A percentile compares a stretch with the other conserved stretches of the same genome.
Conservation (phyloP, 352 stramenopile genomes). For the Phytophthora sp. region DNA sequence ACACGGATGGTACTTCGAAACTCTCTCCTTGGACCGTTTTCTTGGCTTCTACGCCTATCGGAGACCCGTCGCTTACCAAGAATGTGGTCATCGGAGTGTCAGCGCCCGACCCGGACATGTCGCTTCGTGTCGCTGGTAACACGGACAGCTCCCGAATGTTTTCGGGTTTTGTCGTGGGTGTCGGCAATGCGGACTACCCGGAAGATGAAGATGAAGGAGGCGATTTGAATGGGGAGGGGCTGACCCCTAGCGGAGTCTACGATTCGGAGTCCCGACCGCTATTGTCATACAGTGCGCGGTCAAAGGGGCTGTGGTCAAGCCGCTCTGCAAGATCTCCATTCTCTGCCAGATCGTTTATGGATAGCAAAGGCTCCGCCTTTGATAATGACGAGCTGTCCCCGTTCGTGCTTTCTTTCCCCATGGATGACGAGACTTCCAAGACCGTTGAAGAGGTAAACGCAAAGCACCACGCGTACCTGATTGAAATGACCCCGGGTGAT, state of each 20-base stretch:
- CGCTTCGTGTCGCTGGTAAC: conserved; percentile 68
- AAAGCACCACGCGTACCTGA: conserved; percentile 76
- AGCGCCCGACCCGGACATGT: conserved; percentile 60
- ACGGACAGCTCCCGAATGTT: conserved; percentile 60
- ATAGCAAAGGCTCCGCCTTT: conserved; percentile 39
- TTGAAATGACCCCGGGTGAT: conserved; percentile 71
- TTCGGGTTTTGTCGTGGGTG: conserved; percentile 74
- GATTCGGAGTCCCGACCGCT: conserved; percentile 54
- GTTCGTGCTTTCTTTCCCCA: conserved; percentile 80
- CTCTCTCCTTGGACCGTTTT: conserved; percentile 84
- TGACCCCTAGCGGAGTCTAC: conserved; percentile 29
- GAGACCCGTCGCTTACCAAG: conserved; percentile 61
- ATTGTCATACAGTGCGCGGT: conserved; percentile 42
- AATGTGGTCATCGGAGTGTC: conserved; percentile 82
- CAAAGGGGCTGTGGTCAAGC: conserved; percentile 53
- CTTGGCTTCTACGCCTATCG: conserved; percentile 61
- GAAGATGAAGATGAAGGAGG: conserved; percentile 36
- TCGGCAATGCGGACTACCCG: conserved; percentile 57
- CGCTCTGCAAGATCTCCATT: conserved; percentile 56
- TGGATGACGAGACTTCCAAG: conserved; percentile 69
- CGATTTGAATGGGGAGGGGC: conserved; percentile 10
- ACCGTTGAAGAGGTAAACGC: conserved; percentile 55
- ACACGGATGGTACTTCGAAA: conserved; percentile 68
- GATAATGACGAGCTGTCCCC: conserved; percentile 44
- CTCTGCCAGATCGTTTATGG: conserved; percentile 47